phyloP scores from a whole-genome alignment of 2,329 filamentous ascomycete species.

The Neonectria neomacrospora region DNA sequence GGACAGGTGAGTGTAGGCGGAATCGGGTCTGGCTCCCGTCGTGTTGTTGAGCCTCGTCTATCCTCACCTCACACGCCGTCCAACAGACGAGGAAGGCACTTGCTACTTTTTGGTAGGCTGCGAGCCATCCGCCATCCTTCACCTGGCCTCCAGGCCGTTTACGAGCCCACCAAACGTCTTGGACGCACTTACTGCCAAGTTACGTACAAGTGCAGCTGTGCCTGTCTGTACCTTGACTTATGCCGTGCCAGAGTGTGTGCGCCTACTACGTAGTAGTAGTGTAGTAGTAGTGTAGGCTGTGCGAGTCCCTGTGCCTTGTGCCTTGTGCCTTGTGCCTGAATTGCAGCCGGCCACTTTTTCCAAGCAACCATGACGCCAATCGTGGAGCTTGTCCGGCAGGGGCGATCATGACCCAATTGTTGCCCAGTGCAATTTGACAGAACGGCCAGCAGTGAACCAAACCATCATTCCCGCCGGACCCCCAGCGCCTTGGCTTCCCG shows the following conservation, averaged over 20 bases:
- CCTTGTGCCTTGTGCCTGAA: no score
- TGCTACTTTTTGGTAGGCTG: slow-evolving; percentile 5
- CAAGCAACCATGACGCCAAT: not conserved
- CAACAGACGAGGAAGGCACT: slow-evolving; percentile 16
- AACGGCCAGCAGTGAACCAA: not conserved
- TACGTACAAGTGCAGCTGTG: not conserved
- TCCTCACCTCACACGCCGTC: slow-evolving; percentile 16
- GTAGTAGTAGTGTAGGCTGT: no score
- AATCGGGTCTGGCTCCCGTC: slow-evolving; percentile 24
- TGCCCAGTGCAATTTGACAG: not conserved
- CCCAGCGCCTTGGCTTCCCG: slow-evolving; percentile 7
- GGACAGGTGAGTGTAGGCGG: slow-evolving; percentile 26
- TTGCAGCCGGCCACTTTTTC: not conserved
- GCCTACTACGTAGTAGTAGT: no score
- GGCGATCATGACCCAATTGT: not conserved
- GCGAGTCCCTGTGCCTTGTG: slow-evolving; percentile 11
- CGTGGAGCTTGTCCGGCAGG: not conserved
- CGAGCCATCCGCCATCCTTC: slow-evolving; percentile 9
- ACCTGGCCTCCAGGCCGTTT: slow-evolving; percentile 21
- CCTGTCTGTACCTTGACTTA: not conserved
- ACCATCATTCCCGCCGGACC: slow-evolving; percentile 16
- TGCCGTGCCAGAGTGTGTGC: slow-evolving; percentile 6
- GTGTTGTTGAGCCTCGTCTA: slow-evolving; percentile 31
- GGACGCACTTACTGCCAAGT: not conserved
- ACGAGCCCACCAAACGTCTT: slow-evolving; percentile 17